Percentiles rank a stretch among this genome's conserved stretches.
Evolutionary conservation across 139 green algal species (phyloP).

Genomic region (Prasinococcaceae sp.): DNA sequence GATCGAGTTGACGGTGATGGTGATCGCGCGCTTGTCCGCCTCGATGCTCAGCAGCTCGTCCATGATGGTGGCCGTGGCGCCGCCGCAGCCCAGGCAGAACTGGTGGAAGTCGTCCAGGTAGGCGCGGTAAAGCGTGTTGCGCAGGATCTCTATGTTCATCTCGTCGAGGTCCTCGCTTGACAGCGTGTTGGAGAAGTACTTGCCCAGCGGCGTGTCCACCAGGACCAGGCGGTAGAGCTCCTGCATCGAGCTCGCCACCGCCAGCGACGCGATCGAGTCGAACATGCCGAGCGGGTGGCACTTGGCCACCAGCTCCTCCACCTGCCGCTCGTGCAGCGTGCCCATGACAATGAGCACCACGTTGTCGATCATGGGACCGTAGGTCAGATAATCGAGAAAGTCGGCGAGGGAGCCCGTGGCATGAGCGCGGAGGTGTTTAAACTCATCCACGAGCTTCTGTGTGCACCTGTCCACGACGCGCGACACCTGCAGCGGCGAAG

Average conservation of each 20-base stretch:
- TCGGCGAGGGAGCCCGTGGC: slow-evolving; percentile 65
- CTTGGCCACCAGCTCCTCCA: slow-evolving; percentile 95
- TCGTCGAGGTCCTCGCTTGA: slow-evolving; percentile 83
- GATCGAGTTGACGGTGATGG: slow-evolving; percentile 97
- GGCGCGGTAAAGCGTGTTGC: slow-evolving; percentile 94
- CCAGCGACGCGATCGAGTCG: slow-evolving; percentile 85
- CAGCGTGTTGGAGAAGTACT: slow-evolving; percentile 67
- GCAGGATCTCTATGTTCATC: slow-evolving; percentile 98
- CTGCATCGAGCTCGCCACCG: slow-evolving; percentile 86
- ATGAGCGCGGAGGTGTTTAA: slow-evolving; percentile 69
- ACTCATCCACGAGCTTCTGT: slow-evolving; percentile 94
- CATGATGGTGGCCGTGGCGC: slow-evolving; percentile 82
- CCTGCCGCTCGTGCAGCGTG: slow-evolving; percentile 87
- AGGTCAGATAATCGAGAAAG: slow-evolving; percentile 98
- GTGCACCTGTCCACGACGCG: slow-evolving; percentile 90
- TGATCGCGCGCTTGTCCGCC: slow-evolving; percentile 87
- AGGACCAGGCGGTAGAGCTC: slow-evolving; percentile 94
- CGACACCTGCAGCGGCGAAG: slow-evolving; percentile 77
- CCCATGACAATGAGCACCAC: slow-evolving; percentile 97
- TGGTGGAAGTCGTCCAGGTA: slow-evolving; percentile 94
- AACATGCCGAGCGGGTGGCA: slow-evolving; percentile 97
- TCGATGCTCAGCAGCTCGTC: slow-evolving; percentile 85
- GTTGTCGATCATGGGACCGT: slow-evolving; percentile 99
- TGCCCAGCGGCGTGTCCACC: slow-evolving; percentile 87
- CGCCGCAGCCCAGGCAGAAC: slow-evolving; percentile 53